A percentile compares a stretch with the other conserved stretches of the same genome.
Evolutionary conservation across 768 basidiomycete species (phyloP).

Genomic region (Auricularia sp.): DNA sequence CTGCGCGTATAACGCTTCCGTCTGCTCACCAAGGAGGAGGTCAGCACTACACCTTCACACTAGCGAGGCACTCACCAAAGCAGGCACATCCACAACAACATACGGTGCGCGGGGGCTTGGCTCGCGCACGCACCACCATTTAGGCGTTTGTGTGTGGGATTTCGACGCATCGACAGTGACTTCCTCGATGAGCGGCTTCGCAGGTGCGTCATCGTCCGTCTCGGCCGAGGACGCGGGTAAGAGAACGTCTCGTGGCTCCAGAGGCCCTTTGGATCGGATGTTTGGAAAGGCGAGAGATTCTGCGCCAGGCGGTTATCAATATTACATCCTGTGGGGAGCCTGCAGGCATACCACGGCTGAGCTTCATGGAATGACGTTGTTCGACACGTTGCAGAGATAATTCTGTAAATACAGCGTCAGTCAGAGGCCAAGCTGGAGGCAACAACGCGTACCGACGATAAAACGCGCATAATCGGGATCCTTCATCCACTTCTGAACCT

Average conservation of each 20-base stretch:
- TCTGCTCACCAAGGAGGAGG: background rate
- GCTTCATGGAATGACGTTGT: slow-evolving; percentile 9
- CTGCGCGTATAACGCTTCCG: background rate
- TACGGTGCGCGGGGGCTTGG: background rate
- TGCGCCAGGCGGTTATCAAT: slow-evolving; percentile 24
- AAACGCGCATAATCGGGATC: slow-evolving; percentile 60
- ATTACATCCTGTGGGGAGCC: too few species aligned
- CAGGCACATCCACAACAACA: background rate
- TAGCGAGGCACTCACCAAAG: background rate
- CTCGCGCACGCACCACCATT: background rate
- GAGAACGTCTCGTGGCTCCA: slow-evolving; percentile 43
- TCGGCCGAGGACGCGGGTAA: slow-evolving; percentile 30
- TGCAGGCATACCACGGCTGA: slow-evolving; percentile 9
- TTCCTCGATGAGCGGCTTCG: background rate
- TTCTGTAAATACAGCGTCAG: slow-evolving; percentile 11
- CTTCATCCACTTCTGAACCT: slow-evolving; percentile 49
- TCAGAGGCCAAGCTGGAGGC: slow-evolving; percentile 1
- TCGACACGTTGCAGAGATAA: slow-evolving; percentile 10
- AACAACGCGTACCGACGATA: slow-evolving; percentile 44
- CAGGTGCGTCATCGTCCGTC: too few species aligned
- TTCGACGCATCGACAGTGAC: background rate
- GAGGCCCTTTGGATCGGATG: slow-evolving; percentile 65
- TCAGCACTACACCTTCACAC: background rate
- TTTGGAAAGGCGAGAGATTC: slow-evolving; percentile 62
- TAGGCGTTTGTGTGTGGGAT: background rate